Evolutionary conservation across 495 filamentous ascomycete species (phyloP), one percentile per base, ranked within the genome.

Genomic region (Aspergillus taichungensis): DNA sequence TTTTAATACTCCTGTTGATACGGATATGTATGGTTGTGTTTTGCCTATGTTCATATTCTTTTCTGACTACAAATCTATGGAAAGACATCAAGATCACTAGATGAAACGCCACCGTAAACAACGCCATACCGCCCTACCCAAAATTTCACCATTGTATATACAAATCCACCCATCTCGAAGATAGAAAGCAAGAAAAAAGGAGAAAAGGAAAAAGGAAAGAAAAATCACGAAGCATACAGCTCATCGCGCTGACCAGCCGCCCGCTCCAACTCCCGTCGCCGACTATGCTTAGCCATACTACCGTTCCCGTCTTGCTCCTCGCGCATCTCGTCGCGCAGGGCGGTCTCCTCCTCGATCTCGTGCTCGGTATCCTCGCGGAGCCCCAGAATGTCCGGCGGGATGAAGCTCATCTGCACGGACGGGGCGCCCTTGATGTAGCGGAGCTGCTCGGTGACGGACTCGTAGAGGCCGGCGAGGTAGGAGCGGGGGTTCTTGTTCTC

Each of bases 361-460:
- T 80, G 74, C 59, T 96, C 89, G 1, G 89, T 79, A 33, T 90
- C 83, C 52, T 89, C 85, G 29, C 88, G 72, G 13, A 91, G 64
- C 3, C 74, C 79, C 45, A 78, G 71, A 30, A 94, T 64, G 59
- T 92, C 85, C 6, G 85, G 82, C 48, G 87, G 88, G 42, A 96
- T 85, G 45, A 81, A 72, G 53, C 79, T 75, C 69, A 86, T 82
- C 62, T 94, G 85, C 36, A 95, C 89, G 58, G 88, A 92, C 3
- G 92, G 94, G 3, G 87, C 85, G 14, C 78, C 74, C 54, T 84
- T 70, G 39, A 97, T 77, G 63, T 95, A 97, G 33, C 87, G 73
- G 45, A 98, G 59, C 66, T 96, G 87, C 60, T 95, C 88, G 41
- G 77, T 74, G 36, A 95, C 84, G 35, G 84, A 78, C 53, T 77